These are phyloP conservation scores for Sphagnum contortum DNA, from an alignment of 225 moss, liverwort and hornwort genomes.

Conservation along the genomic window DNA sequence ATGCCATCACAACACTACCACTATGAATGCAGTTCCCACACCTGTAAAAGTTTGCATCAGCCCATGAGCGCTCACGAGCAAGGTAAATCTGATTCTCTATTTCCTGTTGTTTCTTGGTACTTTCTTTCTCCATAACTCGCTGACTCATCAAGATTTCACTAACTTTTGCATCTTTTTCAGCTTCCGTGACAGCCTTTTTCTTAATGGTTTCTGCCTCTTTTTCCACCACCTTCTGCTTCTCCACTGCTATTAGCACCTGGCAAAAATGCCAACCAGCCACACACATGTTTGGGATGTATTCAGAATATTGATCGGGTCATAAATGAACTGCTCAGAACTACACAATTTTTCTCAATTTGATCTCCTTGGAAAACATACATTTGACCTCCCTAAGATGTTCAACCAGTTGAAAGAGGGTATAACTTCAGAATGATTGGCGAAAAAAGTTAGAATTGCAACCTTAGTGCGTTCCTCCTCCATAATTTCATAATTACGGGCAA, in stretches of 20 bases:
- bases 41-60: constrained; percentile 92
- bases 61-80: constrained; percentile 65
- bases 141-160: constrained; percentile 85
- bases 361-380: too few species aligned
- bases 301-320: too few species aligned
- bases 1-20: too few species aligned
- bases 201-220: constrained; percentile 96
- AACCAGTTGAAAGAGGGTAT: too few species aligned
- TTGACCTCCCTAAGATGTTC: too few species aligned
- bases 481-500: constrained; percentile 92
- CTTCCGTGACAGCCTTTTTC: constrained; percentile 89
- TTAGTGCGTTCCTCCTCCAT: constrained; percentile 99
- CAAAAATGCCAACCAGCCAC: neutral
- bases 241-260: constrained; percentile 89
- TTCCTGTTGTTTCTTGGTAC: constrained; percentile 70
- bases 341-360: too few species aligned
- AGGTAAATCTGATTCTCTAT: constrained; percentile 89
- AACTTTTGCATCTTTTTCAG: constrained; percentile 92
- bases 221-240: constrained; percentile 98
- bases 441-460: constrained; percentile 18
- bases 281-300: neutral
- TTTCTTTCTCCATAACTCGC: constrained; percentile 92
- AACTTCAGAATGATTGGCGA: too few species aligned
- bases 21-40: constrained; percentile 1
- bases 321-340: too few species aligned